Conservation (phyloP, 371 early-diverging fungal genomes). For the Mucor plumbeus region DNA sequence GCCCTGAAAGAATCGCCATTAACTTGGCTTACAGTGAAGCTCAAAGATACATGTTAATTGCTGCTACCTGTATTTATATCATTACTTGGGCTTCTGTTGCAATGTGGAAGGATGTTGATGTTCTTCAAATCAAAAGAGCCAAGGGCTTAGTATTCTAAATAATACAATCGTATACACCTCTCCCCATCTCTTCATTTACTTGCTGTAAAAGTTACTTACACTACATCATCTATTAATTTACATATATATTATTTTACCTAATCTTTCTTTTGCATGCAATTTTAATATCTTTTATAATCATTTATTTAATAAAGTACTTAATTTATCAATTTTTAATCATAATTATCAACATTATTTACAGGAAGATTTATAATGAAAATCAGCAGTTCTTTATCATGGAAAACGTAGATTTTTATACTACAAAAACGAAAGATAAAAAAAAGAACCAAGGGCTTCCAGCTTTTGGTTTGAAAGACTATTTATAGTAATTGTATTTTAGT, state of each 20-base stretch:
- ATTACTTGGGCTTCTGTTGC: conserved; percentile 17
- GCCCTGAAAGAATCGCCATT: conserved; percentile 21
- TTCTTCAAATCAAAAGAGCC: conserved; percentile 14
- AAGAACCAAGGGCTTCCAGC: too few species aligned
- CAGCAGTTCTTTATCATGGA: too few species aligned
- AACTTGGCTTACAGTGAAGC: conserved; percentile 23
- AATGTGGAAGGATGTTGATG: conserved; percentile 27
- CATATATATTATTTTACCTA: background rate
- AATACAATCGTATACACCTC: background rate
- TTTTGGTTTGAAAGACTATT: too few species aligned
- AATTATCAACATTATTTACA: background rate
- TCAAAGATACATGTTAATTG: conserved; percentile 27
- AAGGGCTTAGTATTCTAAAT: conserved; percentile 22
- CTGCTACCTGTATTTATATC: conserved; percentile 20
- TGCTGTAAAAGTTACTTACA: conserved; percentile 4
- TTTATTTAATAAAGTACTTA: background rate
- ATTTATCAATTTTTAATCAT: background rate
- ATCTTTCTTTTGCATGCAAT: background rate
- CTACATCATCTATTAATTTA: background rate
- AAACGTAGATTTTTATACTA: too few species aligned
- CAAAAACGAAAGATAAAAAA: too few species aligned
- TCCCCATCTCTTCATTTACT: conserved; percentile 2
- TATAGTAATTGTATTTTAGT: too few species aligned
- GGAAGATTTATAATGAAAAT: too few species aligned
- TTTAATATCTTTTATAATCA: background rate